Evolutionary conservation across 345 rosid genomes (phyloP).

Genomic region (Raphanus raphanistrum): DNA sequence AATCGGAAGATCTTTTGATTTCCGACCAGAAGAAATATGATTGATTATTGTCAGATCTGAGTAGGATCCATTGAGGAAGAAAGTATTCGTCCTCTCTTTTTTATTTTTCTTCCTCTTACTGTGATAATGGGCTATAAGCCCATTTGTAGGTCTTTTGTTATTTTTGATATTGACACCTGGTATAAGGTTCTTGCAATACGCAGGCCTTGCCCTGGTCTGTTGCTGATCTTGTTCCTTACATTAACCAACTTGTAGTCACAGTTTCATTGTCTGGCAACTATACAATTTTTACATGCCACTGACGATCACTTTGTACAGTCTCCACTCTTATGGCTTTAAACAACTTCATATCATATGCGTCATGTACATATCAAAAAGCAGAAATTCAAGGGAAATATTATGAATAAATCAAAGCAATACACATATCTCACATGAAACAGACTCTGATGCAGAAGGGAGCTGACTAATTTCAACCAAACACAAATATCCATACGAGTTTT

Average conservation of each 20-base stretch:
- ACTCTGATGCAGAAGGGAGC: constrained; percentile 29
- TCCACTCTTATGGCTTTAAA: not conserved
- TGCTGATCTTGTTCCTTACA: constrained; percentile 72
- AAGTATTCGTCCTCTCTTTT: too few relatives aligned
- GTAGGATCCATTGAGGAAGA: too few relatives aligned
- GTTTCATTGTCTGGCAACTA: not conserved
- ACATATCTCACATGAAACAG: constrained; percentile 26
- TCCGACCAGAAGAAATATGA: too few relatives aligned
- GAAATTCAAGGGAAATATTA: not conserved
- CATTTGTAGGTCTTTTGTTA: too few relatives aligned
- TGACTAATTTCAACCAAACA: constrained; percentile 33
- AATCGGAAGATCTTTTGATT: not conserved
- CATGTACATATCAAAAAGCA: not conserved
- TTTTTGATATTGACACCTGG: too few relatives aligned
- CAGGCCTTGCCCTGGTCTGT: constrained; percentile 99
- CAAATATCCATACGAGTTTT: constrained; percentile 25
- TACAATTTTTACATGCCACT: not conserved
- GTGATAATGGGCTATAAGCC: too few relatives aligned
- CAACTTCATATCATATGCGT: not conserved
- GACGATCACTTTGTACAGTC: not conserved
- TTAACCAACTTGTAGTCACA: constrained; percentile 48
- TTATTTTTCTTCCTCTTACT: too few relatives aligned
- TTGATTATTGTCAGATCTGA: too few relatives aligned
- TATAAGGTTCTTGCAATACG: constrained; percentile 17
- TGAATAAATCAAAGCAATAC: constrained; percentile 2